Percentiles rank a stretch among this genome's conserved stretches.
phyloP scores from a whole-genome alignment of 2,329 filamentous ascomycete species.

The Pseudogymnoascus sp. region DNA sequence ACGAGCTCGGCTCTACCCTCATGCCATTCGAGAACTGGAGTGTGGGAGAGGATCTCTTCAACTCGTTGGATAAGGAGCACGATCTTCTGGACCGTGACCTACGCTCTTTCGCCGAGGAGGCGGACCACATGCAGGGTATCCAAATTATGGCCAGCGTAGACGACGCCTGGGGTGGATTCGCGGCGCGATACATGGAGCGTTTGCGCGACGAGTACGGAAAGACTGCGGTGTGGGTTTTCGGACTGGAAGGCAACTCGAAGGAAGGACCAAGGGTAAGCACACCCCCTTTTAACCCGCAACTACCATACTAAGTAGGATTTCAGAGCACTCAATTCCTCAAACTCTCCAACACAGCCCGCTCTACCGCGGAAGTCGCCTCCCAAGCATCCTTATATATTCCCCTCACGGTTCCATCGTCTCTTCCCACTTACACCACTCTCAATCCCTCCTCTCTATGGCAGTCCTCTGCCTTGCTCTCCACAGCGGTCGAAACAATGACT shows the following conservation, averaged over 20 bases:
- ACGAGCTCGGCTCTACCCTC: conserved; percentile 69
- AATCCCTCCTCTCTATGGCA: conserved; percentile 68
- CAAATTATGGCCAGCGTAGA: conserved; percentile 67
- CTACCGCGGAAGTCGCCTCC: conserved; percentile 58
- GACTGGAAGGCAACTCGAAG: conserved; percentile 54
- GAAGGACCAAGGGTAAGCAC: conserved; percentile 44
- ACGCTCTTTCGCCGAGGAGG: conserved; percentile 82
- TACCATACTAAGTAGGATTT: neutral
- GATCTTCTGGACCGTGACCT: conserved; percentile 88
- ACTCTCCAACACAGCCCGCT: conserved; percentile 65
- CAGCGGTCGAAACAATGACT: conserved; percentile 70
- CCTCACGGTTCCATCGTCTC: conserved; percentile 51
- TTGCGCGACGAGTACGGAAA: conserved; percentile 89
- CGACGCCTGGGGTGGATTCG: conserved; percentile 76
- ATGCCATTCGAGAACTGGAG: conserved; percentile 75
- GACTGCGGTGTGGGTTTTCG: conserved; percentile 79
- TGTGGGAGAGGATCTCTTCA: conserved; percentile 68
- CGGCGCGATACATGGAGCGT: conserved; percentile 63
- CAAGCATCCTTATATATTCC: conserved; percentile 74
- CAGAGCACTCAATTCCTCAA: conserved; percentile 56
- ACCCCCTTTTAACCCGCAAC: neutral
- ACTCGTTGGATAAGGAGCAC: conserved; percentile 64
- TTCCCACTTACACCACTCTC: conserved; percentile 51
- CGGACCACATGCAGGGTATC: conserved; percentile 82
- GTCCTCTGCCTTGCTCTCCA: conserved; percentile 64